Evolutionary conservation across 352 stramenopile genomes (phyloP), one percentile per base, ranked within the genome.

Genomic region (Globisporangium paddicum): DNA sequence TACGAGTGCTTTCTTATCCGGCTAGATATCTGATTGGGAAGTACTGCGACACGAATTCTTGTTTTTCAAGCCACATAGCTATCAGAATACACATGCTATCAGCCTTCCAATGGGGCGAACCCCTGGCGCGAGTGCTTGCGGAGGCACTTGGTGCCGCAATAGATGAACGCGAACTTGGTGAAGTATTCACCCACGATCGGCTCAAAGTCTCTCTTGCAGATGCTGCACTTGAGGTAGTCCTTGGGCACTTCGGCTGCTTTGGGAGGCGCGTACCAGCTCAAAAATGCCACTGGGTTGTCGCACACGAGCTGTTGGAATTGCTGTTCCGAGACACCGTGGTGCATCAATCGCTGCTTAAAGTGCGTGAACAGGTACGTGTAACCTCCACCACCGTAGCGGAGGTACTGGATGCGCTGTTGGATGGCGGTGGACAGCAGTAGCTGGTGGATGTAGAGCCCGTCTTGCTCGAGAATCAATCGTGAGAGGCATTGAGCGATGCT

Each of bases 151-250:
- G 81, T 89, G 48, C 77, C 75, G 61, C 85, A 95, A 64, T 95
- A 95, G 14, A 66, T 75, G 59, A 90, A 95, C 53, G 72, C 63
- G 51, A 92, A 93, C 68, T 95, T 95, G 48, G 85, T 87, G 40
- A 91, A 95, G 65, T 93, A 95, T 63, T 95, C 82, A 26, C 85
- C 85, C 18, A 88, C 82, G 57, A 95, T 84, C 9, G 85, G 85
- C 66, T 95, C 85, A 58, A 95, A 95, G 54, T 64, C 71, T 26
- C 78, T 72, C 7, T 50, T 35, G 64, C 85, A 95, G 58, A 95
- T 87, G 25, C 72, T 90, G 66, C 85, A 95, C 42, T 74, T 66
- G 35, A 93, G 57, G 40, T 80, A 92, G 55, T 89, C 71, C 55
- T 93, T 92, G 26, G 82, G 82, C 54, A 86, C 73, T 18, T 66